Base-by-base conservation (phyloP, 306 rosid genomes). In the Clitoria ternatea region DNA sequence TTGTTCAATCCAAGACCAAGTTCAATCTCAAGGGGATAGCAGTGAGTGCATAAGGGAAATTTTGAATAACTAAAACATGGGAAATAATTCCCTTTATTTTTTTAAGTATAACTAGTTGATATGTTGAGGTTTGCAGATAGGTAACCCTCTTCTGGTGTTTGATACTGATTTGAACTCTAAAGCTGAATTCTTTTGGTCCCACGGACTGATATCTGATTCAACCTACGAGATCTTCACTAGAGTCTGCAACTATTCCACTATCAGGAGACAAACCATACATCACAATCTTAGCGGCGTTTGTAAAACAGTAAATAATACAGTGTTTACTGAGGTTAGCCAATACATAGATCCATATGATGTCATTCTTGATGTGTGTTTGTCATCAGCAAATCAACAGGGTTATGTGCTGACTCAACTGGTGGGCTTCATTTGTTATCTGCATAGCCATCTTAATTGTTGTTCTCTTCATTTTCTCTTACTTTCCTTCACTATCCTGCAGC, bases 21-120 rank as follows among this genome's bases (percentile, higher is more conserved):
- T 11, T 89, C 76, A 82, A 81, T 55, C 84, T 89, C 63, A 89
- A 81, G 60, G 92, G 90, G 40, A 74, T 89, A 79, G 96, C 90
- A 1, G 92, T 89, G 76, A 89, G 88, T 66, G 22, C 30, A 29
- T 1, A 36, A 2, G 11, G 22, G 5, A 47, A 70, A 39, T 5
- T 42, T 19, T 30, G 26, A 11, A 39, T 24, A 52, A 20, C 2
- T 23, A 23, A 0, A 53, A 2, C 2, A 56, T 11, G 7, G 11
- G 0, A 43, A 19, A 19, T 3, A 0, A 3, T 62, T 11, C n/a
- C n/a, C n/a, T n/a, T n/a, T n/a, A n/a, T n/a, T n/a, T n/a, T n/a
- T n/a, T n/a, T n/a, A n/a, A n/a, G n/a, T n/a, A n/a, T n/a, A n/a
- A n/a, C n/a, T n/a, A n/a, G n/a, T n/a, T n/a, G n/a, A n/a, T n/a